Evolutionary conservation across 306 rosid species (phyloP).

Genomic region (Gastrolobium bilobum): DNA sequence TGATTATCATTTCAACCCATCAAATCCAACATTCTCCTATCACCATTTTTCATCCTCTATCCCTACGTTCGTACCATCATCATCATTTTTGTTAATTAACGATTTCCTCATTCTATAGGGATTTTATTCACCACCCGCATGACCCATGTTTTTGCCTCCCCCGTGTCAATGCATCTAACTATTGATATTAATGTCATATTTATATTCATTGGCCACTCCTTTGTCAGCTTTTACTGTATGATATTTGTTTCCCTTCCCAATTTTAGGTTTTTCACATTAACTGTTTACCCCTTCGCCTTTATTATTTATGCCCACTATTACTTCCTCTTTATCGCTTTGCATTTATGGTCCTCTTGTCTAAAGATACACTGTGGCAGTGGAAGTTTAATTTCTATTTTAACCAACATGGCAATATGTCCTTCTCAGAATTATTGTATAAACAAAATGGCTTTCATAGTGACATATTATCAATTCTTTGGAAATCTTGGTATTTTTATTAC

Average conservation of each 20-base stretch:
- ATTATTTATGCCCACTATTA: constrained; percentile 32
- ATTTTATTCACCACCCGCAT: not conserved
- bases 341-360: constrained; percentile 41
- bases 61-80: not conserved
- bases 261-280: constrained; percentile 43
- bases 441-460: not conserved
- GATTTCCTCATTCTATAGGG: constrained; percentile 33
- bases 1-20: constrained; percentile 53
- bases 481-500: constrained; percentile 22
- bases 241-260: constrained; percentile 12
- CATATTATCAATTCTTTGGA: constrained; percentile 5
- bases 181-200: constrained; percentile 40
- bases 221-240: not conserved
- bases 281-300: constrained; percentile 36
- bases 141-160: constrained; percentile 4
- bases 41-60: not conserved
- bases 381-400: constrained; percentile 28
- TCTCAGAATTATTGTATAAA: constrained; percentile 33
- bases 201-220: constrained; percentile 6
- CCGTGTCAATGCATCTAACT: constrained; percentile 39
- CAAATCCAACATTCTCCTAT: constrained; percentile 55
- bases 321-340: constrained; percentile 35
- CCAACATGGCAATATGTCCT: constrained; percentile 30
- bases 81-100: constrained; percentile 18
- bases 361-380: not conserved